Evolutionary conservation across 768 basidiomycete species (phyloP).

Genomic region (Psilocybe sp.): DNA sequence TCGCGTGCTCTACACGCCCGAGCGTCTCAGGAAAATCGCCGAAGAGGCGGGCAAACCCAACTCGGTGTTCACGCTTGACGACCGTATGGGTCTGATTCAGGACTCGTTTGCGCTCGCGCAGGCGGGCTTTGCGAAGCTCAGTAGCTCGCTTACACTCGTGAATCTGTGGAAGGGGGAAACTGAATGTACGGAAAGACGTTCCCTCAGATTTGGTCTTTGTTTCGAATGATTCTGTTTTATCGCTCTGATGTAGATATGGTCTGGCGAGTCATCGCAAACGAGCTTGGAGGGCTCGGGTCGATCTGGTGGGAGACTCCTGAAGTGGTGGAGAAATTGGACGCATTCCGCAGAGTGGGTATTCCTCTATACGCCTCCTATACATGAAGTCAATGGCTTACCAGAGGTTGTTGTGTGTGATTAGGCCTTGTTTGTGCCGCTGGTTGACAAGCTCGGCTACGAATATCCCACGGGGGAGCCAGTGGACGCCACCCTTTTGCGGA

Average conservation of each 20-base stretch:
- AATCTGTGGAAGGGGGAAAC: constrained; percentile 68
- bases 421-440: constrained; percentile 74
- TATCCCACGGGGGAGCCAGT: constrained; percentile 61
- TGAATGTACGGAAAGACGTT: constrained; percentile 48
- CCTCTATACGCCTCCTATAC: not conserved
- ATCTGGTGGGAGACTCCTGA: constrained; percentile 84
- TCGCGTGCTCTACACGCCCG: constrained; percentile 83
- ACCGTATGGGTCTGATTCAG: constrained; percentile 84
- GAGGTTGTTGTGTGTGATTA: constrained; percentile 19
- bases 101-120: constrained; percentile 80
- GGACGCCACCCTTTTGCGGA: constrained; percentile 70
- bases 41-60: constrained; percentile 68
- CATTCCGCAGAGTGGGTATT: constrained; percentile 53
- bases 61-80: constrained; percentile 72
- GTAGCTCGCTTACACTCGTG: constrained; percentile 73
- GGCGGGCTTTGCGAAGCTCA: constrained; percentile 77
- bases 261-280: constrained; percentile 67
- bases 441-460: constrained; percentile 76
- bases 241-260: constrained; percentile 57
- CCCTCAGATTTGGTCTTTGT: not conserved
- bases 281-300: constrained; percentile 49
- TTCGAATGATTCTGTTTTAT: not conserved
- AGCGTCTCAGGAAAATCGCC: constrained; percentile 75
- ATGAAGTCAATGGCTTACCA: not conserved
- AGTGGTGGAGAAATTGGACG: constrained; percentile 51